phyloP scores from a whole-genome alignment of 2,329 filamentous ascomycete species.

The Cladosporium sp. region DNA sequence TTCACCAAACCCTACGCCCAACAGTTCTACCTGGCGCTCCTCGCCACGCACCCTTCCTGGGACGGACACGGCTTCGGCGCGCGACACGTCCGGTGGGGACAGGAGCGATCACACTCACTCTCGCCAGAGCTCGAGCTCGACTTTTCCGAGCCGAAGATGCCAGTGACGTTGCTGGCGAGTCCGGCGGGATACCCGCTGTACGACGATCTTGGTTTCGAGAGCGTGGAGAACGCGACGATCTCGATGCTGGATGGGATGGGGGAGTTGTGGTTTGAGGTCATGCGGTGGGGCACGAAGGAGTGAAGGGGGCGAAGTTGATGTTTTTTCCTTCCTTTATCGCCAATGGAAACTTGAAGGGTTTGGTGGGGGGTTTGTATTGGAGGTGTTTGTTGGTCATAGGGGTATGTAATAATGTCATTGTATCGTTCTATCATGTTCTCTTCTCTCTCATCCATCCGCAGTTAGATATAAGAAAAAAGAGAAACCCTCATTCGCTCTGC shows the following conservation, averaged over 20 bases:
- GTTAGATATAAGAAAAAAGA: neutral
- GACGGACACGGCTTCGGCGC: conserved; percentile 18
- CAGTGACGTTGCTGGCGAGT: conserved; percentile 9
- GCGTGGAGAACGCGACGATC: conserved; percentile 12
- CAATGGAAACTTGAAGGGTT: no score
- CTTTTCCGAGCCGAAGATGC: neutral
- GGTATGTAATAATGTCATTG: conserved; percentile 2
- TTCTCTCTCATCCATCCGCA: neutral
- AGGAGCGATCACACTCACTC: neutral
- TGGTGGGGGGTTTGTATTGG: no score
- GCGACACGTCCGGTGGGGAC: conserved; percentile 1
- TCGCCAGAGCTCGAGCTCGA: neutral
- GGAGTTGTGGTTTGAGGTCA: conserved; percentile 15
- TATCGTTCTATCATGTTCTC: conserved; percentile 12
- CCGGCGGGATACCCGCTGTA: conserved; percentile 15
- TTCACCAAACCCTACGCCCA: neutral
- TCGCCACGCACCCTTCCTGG: conserved; percentile 19
- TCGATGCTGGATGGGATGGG: conserved; percentile 8
- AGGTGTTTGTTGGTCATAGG: neutral
- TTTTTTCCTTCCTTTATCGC: neutral
- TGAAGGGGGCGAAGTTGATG: neutral
- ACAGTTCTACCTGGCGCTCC: conserved; percentile 16
- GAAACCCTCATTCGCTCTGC: neutral
- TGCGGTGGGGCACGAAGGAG: conserved; percentile 1
- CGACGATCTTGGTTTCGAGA: conserved; percentile 1